Percentiles rank a stretch among this genome's conserved stretches.
phyloP scores from a whole-genome alignment of 352 stramenopile species.

The Peronospora tabacina region DNA sequence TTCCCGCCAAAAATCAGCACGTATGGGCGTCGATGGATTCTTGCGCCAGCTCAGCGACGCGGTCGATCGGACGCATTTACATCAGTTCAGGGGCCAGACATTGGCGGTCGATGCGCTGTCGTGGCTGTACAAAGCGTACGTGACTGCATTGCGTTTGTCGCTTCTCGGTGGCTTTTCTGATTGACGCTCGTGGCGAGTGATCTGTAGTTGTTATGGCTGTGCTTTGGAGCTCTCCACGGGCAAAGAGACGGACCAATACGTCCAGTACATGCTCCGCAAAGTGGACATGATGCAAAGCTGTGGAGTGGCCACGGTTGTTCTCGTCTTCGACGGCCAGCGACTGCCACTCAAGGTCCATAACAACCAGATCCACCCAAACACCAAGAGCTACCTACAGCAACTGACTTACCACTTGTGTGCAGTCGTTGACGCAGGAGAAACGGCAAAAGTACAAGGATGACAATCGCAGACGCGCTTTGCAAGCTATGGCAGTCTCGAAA shows the following conservation, averaged over 20 bases:
- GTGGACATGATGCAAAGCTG: conserved; percentile 50
- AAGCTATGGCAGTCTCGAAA: conserved; percentile 43
- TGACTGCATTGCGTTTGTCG: background rate
- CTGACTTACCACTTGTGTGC: background rate
- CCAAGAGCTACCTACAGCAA: background rate
- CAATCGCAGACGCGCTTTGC: conserved; percentile 43
- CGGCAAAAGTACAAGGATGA: conserved; percentile 47
- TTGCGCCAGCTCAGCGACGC: conserved; percentile 51
- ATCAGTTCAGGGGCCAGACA: conserved; percentile 41
- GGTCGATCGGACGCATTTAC: conserved; percentile 46
- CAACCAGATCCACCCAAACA: background rate
- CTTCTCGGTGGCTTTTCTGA: background rate
- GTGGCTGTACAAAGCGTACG: conserved; percentile 78
- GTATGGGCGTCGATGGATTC: conserved; percentile 68
- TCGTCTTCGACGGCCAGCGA: conserved; percentile 72
- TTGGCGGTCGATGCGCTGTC: conserved; percentile 68
- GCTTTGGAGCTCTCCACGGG: conserved; percentile 67
- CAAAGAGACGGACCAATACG: conserved; percentile 52
- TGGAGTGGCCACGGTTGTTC: conserved; percentile 45
- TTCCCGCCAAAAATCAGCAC: too few relatives aligned
- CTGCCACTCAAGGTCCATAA: conserved; percentile 54
- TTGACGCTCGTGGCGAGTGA: conserved; percentile 8
- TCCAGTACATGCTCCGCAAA: conserved; percentile 71
- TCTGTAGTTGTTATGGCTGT: conserved; percentile 60
- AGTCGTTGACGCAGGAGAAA: conserved; percentile 65